phyloP scores from a whole-genome alignment of 129 eudicot species.

The Rutidosis leptorrhynchoides region DNA sequence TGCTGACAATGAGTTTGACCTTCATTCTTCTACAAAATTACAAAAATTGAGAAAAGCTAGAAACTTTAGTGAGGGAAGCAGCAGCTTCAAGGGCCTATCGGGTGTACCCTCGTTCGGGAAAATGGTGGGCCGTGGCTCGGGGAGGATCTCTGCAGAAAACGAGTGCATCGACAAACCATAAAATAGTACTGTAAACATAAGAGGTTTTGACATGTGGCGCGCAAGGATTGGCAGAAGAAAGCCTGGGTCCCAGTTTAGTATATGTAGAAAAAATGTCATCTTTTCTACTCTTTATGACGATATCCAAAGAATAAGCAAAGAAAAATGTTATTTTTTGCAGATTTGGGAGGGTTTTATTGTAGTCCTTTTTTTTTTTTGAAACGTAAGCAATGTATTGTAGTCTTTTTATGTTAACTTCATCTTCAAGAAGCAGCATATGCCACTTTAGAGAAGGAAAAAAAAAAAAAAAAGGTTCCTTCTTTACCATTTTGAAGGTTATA shows the following conservation, averaged over 20 bases:
- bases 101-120: slow-evolving; percentile 62
- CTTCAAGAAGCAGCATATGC: slow-evolving; percentile 31
- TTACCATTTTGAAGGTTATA: slow-evolving; percentile 22
- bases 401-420: slow-evolving; percentile 28
- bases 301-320: slow-evolving; percentile 36
- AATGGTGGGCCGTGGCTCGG: slow-evolving; percentile 54
- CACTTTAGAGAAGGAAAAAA: slow-evolving; percentile 23
- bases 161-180: slow-evolving; percentile 45
- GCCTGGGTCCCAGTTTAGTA: slow-evolving; percentile 27
- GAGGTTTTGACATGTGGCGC: slow-evolving; percentile 26
- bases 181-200: slow-evolving; percentile 1
- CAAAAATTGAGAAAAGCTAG: slow-evolving; percentile 42
- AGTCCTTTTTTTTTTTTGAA: too few species aligned
- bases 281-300: slow-evolving; percentile 26
- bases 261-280: slow-evolving; percentile 26
- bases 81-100: slow-evolving; percentile 67
- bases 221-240: slow-evolving; percentile 32
- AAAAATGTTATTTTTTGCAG: slow-evolving; percentile 36
- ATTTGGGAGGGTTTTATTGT: slow-evolving; percentile 33
- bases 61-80: slow-evolving; percentile 64
- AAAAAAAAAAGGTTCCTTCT: slow-evolving; percentile 21
- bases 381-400: too few species aligned
- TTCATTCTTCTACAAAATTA: slow-evolving; percentile 49
- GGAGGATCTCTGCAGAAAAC: slow-evolving; percentile 50
- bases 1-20: slow-evolving; percentile 29